Conservation (phyloP, 140 eudicot species). For the Oenanthe javanica region DNA sequence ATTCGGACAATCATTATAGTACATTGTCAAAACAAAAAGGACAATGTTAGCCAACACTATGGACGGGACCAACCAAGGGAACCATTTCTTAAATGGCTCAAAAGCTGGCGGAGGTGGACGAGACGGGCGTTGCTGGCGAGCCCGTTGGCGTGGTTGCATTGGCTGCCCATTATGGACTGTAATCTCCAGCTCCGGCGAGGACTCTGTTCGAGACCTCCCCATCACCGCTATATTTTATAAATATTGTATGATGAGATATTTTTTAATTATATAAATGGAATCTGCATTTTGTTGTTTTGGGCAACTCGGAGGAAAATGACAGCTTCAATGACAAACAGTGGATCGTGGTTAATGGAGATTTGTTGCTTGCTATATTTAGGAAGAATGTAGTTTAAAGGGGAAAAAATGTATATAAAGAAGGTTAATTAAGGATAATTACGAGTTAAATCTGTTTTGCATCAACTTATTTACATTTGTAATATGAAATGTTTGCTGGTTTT, state of each 20-base stretch:
- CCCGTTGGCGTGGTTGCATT: constrained; percentile 8
- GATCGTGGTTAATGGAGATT: constrained; percentile 9
- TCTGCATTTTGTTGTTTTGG: not conserved
- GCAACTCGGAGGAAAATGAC: not conserved
- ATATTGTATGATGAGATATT: not conserved
- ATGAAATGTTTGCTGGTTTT: too few relatives aligned
- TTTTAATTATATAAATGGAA: not conserved
- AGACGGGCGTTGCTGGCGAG: not conserved
- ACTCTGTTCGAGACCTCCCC: constrained; percentile 22
- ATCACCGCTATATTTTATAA: constrained; percentile 1
- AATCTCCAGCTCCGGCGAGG: constrained; percentile 50
- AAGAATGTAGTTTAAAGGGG: not conserved
- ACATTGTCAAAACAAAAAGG: constrained; percentile 51
- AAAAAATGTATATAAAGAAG: not conserved
- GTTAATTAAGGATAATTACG: not conserved
- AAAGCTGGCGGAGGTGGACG: constrained; percentile 17
- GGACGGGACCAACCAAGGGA: constrained; percentile 65
- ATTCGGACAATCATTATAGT: constrained; percentile 60
- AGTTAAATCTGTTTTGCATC: not conserved
- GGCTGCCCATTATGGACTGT: constrained; percentile 35
- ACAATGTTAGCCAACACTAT: constrained; percentile 37
- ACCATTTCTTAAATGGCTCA: constrained; percentile 41
- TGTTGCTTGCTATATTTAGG: constrained; percentile 4
- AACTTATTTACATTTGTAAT: not conserved
- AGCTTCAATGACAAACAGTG: not conserved